These are phyloP conservation scores for Metschnikowia vanudenii DNA, from an alignment of 805 yeast genomes.

Conservation along the genomic window DNA sequence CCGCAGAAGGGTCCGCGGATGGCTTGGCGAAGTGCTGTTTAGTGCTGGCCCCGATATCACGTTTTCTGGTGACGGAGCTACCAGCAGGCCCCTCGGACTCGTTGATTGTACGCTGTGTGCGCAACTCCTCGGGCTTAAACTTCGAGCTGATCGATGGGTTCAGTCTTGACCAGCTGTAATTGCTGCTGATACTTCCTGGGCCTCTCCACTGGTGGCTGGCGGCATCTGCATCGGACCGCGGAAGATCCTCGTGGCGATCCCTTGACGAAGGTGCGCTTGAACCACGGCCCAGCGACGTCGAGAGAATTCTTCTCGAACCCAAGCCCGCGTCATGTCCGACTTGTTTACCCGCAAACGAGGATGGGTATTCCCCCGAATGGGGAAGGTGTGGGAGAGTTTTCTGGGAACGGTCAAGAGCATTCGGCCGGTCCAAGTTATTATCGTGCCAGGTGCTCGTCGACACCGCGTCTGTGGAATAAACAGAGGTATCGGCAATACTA, in stretches of 20 bases:
- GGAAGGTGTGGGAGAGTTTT: too few relatives aligned
- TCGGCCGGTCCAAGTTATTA: not conserved
- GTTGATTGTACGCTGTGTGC: too few relatives aligned
- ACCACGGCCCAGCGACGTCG: not conserved
- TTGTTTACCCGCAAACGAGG: too few relatives aligned
- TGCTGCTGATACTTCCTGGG: slow-evolving; percentile 1
- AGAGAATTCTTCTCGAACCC: not conserved
- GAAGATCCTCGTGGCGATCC: not conserved
- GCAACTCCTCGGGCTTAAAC: not conserved
- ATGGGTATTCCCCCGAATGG: too few relatives aligned
- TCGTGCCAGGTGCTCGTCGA: slow-evolving; percentile 4
- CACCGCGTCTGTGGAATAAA: slow-evolving; percentile 1
- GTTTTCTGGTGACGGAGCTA: too few relatives aligned
- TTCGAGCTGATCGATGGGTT: slow-evolving; percentile 1
- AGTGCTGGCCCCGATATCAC: too few relatives aligned
- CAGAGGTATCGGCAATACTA: too few relatives aligned
- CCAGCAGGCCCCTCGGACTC: too few relatives aligned
- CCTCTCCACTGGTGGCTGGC: not conserved
- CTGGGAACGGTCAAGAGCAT: too few relatives aligned
- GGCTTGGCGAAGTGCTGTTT: too few relatives aligned
- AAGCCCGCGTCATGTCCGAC: not conserved
- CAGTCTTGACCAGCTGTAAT: slow-evolving; percentile 6
- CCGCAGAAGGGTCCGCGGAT: too few relatives aligned
- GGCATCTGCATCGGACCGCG: not conserved
- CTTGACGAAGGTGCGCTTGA: not conserved